Evolutionary conservation across 1,139 yeast genomes (phyloP).

Genomic region (Taphrina communis): DNA sequence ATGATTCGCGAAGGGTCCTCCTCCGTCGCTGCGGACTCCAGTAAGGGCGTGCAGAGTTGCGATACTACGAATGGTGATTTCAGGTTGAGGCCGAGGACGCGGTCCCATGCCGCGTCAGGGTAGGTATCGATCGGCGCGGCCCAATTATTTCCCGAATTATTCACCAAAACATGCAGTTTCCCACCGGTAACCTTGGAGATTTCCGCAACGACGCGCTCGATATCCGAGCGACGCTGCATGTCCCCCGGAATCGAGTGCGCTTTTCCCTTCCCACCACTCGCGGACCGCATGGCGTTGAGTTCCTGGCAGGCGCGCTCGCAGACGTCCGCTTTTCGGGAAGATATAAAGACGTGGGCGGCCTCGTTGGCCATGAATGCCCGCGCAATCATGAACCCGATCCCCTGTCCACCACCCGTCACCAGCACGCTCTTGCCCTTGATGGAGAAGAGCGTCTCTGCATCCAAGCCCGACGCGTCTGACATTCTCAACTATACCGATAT

Average conservation of each 20-base stretch:
- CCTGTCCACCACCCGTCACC: slow-evolving; percentile 72
- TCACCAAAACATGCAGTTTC: slow-evolving; percentile 65
- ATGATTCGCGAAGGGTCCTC: slow-evolving; percentile 71
- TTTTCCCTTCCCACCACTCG: too few species aligned
- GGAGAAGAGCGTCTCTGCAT: slow-evolving; percentile 46
- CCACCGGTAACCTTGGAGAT: slow-evolving; percentile 55
- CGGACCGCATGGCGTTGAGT: slow-evolving; percentile 52
- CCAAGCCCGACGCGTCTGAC: slow-evolving; percentile 14
- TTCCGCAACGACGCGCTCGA: slow-evolving; percentile 57
- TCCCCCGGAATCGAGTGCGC: slow-evolving; percentile 68
- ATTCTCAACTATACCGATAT: too few species aligned
- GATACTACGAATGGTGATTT: slow-evolving; percentile 74
- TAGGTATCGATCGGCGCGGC: slow-evolving; percentile 70
- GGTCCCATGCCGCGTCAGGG: slow-evolving; percentile 66
- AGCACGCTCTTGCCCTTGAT: slow-evolving; percentile 72
- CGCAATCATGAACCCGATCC: slow-evolving; percentile 38
- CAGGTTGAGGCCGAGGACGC: slow-evolving; percentile 64
- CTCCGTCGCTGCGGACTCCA: slow-evolving; percentile 61
- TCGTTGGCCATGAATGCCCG: slow-evolving; percentile 31
- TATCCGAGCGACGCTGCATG: slow-evolving; percentile 61
- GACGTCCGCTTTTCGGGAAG: slow-evolving; percentile 70
- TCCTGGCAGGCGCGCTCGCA: slow-evolving; percentile 64
- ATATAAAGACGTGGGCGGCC: slow-evolving; percentile 56
- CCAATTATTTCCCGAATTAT: slow-evolving; percentile 86
- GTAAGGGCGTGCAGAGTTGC: slow-evolving; percentile 65